Base-by-base conservation (phyloP, 768 basidiomycete genomes). In the Panaeolus cyanescens region DNA sequence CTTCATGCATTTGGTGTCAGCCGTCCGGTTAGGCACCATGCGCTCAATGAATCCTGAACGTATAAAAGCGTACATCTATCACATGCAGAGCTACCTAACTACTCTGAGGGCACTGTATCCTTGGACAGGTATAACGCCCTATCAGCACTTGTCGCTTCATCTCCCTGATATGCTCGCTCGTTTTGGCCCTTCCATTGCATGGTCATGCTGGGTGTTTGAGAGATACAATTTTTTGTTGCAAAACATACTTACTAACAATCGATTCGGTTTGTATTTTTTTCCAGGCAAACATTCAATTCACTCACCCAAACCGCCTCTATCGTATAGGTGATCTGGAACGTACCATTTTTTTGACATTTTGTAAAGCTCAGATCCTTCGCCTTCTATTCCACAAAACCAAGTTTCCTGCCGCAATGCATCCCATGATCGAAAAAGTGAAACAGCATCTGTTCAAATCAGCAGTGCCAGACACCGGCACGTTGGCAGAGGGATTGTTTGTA, bases 181-280 rank as follows among this genome's bases (percentile, higher is more conserved):
- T 6, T 77, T 71, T 60, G 75, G 78, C 0, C 77, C 75, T 70
- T 71, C 55, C 9, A 28, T 13, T 28, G 67, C 66, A 0, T 76
- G 74, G 74, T 71, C 76, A 66, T 68, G 69, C 54, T 76, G 72
- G 54, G 55, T 65, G 5, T 75, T 76, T 25, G 75, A 78, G 53
- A 32, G 71, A 2, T 72, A 69, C 40, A 78, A 79, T 59, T 66
- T 71, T 32, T 13, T 74, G 7, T 59, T 79, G 15, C 74, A 76
- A 37, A 59, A 66, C 2, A 64, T 71, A 2, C 62, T 63, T 15
- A 73, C 69, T 2, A 78, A 78, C 53, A 39, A 32, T 10, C 69
- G 70, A 50, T 68, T 69, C 33, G 76, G 75, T 77, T 40, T 10
- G 73, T 62, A 2, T 3, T 59, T 34, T 40, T 2, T 12, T 19